A percentile compares a stretch with the other conserved stretches of the same genome.
Evolutionary conservation across 1,139 yeast species (phyloP).

Genomic region (Arxiozyma heterogenica): DNA sequence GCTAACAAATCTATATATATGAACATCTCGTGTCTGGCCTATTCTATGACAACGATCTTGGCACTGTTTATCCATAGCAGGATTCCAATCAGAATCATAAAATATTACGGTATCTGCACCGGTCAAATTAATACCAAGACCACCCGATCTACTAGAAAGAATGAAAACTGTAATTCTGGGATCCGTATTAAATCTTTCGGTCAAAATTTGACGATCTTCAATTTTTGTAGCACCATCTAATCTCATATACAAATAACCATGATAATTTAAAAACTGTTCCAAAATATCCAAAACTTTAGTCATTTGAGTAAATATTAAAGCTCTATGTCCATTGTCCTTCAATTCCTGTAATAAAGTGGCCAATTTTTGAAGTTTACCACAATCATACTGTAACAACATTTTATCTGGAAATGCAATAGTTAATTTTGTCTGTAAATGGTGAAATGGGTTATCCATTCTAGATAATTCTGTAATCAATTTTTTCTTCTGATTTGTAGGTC

Average conservation of each 20-base stretch:
- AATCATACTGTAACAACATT: constrained; percentile 82
- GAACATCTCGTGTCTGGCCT: constrained; percentile 97
- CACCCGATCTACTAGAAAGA: constrained; percentile 93
- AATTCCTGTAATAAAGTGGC: constrained; percentile 68
- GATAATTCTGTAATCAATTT: constrained; percentile 36
- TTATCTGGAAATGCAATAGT: constrained; percentile 97
- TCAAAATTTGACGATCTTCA: constrained; percentile 89
- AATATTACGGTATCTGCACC: constrained; percentile 99
- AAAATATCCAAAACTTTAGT: constrained; percentile 88
- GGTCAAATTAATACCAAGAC: constrained; percentile 91
- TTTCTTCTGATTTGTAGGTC: constrained; percentile 26
- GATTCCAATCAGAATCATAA: constrained; percentile 99
- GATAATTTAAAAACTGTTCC: constrained; percentile 88
- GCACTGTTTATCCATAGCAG: constrained; percentile 99
- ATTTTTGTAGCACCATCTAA: constrained; percentile 96
- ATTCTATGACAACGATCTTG: constrained; percentile 99
- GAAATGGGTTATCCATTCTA: constrained; percentile 55
- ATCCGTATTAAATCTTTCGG: constrained; percentile 88
- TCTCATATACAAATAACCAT: constrained; percentile 90
- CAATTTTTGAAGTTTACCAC: constrained; percentile 88
- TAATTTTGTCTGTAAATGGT: constrained; percentile 72
- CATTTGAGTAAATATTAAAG: constrained; percentile 96
- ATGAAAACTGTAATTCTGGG: constrained; percentile 83
- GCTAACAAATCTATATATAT: constrained; percentile 89
- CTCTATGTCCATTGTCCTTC: constrained; percentile 82